phyloP scores from a whole-genome alignment of 2,329 filamentous ascomycete genomes.

The Thielaviopsis musarum region DNA sequence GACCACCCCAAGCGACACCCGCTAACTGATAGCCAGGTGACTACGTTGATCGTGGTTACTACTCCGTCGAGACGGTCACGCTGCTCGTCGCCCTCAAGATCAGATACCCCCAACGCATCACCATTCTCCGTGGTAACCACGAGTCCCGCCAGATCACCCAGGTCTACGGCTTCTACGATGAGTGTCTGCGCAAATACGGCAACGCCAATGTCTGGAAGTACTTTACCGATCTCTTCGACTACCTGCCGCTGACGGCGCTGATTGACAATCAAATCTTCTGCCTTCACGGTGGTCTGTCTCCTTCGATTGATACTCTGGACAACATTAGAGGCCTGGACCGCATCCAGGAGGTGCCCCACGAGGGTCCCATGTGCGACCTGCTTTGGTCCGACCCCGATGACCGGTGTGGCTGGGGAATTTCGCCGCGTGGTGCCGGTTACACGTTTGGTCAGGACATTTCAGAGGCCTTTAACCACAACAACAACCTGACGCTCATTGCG shows the following conservation, averaged over 20 bases:
- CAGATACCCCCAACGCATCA: slow-evolving; percentile 93
- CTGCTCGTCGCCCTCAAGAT: slow-evolving; percentile 95
- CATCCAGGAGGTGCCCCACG: slow-evolving; percentile 95
- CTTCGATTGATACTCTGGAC: slow-evolving; percentile 88
- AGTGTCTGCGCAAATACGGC: slow-evolving; percentile 96
- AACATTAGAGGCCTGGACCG: slow-evolving; percentile 91
- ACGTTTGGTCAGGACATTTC: slow-evolving; percentile 95
- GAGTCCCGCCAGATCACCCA: slow-evolving; percentile 98
- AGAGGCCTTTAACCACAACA: slow-evolving; percentile 98
- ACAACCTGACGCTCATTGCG: slow-evolving; percentile 86
- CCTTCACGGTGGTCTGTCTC: slow-evolving; percentile 87
- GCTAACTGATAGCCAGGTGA: slow-evolving; percentile 44
- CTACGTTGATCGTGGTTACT: slow-evolving; percentile 97
- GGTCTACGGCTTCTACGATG: slow-evolving; percentile 98
- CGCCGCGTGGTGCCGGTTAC: slow-evolving; percentile 83
- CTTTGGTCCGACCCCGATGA: slow-evolving; percentile 98
- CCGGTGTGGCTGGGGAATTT: slow-evolving; percentile 89
- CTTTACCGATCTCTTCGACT: slow-evolving; percentile 97
- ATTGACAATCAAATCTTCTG: slow-evolving; percentile 99
- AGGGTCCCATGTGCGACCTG: slow-evolving; percentile 95
- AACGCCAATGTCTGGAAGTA: slow-evolving; percentile 99
- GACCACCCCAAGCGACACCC: neutral
- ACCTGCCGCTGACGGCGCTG: slow-evolving; percentile 86
- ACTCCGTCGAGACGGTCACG: slow-evolving; percentile 95
- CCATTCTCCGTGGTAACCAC: slow-evolving; percentile 96